Evolutionary conservation across 257 asterid genomes (phyloP).

Genomic region (Solanum rostratum): DNA sequence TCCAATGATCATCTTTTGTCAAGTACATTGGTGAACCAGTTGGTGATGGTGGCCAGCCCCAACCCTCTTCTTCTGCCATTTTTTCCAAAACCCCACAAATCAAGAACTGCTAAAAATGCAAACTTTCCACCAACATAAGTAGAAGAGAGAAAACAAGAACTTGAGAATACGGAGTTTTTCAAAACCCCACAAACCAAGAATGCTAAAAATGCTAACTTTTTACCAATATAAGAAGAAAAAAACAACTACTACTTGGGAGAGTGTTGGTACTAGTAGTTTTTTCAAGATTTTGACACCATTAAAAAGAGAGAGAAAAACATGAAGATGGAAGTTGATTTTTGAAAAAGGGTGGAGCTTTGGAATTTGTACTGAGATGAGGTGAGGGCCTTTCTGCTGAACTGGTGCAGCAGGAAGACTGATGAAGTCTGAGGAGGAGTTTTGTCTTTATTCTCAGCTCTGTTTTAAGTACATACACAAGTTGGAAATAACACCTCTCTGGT

Average conservation of each 20-base stretch:
- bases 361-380: constrained; percentile 4
- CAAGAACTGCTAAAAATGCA: neutral
- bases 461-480: neutral
- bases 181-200: neutral
- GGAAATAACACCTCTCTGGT: constrained; percentile 4
- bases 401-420: neutral
- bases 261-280: neutral
- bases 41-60: constrained; percentile 42
- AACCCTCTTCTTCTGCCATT: constrained; percentile 60
- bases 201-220: neutral
- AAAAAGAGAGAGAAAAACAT: neutral
- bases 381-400: neutral
- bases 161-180: neutral
- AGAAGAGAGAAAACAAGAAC: neutral
- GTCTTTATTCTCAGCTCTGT: neutral
- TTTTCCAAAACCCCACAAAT: neutral
- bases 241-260: neutral
- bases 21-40: constrained; percentile 47
- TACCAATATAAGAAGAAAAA: neutral
- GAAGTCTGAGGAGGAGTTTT: neutral
- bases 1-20: constrained; percentile 69
- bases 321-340: neutral
- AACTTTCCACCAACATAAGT: neutral
- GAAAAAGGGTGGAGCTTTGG: constrained; percentile 14
- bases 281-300: neutral